Base-by-base conservation (phyloP, 495 filamentous ascomycete genomes). In the Penicillium canariense region DNA sequence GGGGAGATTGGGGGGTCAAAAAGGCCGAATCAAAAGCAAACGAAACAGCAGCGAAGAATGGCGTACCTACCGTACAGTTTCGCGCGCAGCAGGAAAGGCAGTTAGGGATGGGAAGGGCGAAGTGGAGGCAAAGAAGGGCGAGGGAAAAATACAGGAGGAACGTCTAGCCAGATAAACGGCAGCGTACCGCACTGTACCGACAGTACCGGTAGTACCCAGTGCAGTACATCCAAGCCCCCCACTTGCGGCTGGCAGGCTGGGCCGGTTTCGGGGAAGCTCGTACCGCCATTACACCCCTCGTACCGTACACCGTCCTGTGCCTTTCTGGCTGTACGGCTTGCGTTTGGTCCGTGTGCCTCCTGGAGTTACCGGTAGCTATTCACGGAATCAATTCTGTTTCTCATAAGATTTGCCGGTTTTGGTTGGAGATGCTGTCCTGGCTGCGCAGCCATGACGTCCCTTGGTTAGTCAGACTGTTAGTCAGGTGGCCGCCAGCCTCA, bases 51-150 rank as follows among this genome's bases (percentile, higher is more conserved):
- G 30, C 38, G 32, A 27, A 60, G 56, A 58, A 26, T 52, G 51
- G 58, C 38, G 60, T 63, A 58, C 57, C 43, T 60, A 51, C 48
- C 54, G 40, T 38, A 23, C 28, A 48, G 12, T 22, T 26, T 48
- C 51, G 48, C 48, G 42, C 56, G 34, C 34, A 48, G 25, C 42
- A 36, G 5, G 43, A 54, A 31, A 46, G 54, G 48, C 54, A 60
- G 55, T 54, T 54, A 53, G 56, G 54, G 58, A 48, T 58, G 50
- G 43, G 49, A 57, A 60, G 44, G 44, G 30, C 34, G 51, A 59
- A 54, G 58, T 61, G 58, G 58, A 56, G 54, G 49, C 28, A 52
- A 47, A 48, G 30, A 50, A 42, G 40, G 56, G 48, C 35, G 51
- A 55, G 38, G 35, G 50, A 54, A 58, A 51, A 54, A 54, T 51